Evolutionary conservation across 345 rosid genomes (phyloP).

Genomic region (Triadica sebifera): DNA sequence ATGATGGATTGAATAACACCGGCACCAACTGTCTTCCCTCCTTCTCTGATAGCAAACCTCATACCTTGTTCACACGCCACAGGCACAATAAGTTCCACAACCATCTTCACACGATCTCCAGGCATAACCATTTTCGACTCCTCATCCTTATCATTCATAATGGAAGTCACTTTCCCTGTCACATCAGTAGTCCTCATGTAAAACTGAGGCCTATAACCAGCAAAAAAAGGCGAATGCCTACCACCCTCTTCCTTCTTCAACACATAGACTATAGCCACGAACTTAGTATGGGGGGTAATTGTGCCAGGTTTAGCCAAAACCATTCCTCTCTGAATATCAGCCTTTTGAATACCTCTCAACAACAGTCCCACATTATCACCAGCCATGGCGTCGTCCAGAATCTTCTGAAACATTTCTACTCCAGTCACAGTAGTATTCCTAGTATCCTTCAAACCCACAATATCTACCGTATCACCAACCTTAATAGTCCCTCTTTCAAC

Average conservation of each 20-base stretch:
- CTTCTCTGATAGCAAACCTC: conserved; percentile 97
- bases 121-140: conserved; percentile 99
- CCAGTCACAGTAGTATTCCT: conserved; percentile 73
- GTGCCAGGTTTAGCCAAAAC: conserved; percentile 85
- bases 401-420: conserved; percentile 90
- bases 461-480: conserved; percentile 74
- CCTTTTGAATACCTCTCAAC: conserved; percentile 85
- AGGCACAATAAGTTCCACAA: conserved; percentile 85
- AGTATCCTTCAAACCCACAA: conserved; percentile 84
- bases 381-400: conserved; percentile 81
- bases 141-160: conserved; percentile 89
- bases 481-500: conserved; percentile 78
- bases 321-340: conserved; percentile 93
- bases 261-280: conserved; percentile 72
- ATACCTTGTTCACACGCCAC: conserved; percentile 94
- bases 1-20: conserved; percentile 87
- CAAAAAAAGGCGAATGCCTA: conserved; percentile 84
- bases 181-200: conserved; percentile 97
- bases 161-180: conserved; percentile 70
- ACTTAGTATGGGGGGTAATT: conserved; percentile 77
- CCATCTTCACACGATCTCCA: conserved; percentile 86
- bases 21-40: conserved; percentile 94
- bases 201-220: conserved; percentile 88
- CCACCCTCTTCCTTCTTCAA: conserved; percentile 99
- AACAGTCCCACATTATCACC: conserved; percentile 91